Conservation (phyloP, 2,329 filamentous ascomycete species). For the Pezicula carpinea region DNA sequence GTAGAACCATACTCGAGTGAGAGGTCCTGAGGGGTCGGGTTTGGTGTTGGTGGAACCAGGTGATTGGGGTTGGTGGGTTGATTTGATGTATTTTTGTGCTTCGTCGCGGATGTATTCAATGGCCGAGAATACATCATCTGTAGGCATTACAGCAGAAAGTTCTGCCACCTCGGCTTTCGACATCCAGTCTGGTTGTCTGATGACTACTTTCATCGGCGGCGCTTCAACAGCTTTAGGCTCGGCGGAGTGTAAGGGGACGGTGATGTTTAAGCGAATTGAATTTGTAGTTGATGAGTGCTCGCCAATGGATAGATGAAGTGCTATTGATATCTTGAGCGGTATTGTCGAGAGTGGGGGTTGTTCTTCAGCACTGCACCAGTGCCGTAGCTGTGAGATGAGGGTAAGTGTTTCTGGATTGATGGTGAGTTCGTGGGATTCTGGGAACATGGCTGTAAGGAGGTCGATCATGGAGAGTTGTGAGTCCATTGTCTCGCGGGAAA, state of each 20-base stretch:
- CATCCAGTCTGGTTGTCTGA: constrained; percentile 48
- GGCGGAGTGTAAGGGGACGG: neutral
- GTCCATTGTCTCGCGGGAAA: constrained; percentile 36
- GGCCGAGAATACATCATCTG: constrained; percentile 38
- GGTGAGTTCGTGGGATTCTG: constrained; percentile 27
- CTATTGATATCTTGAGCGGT: neutral
- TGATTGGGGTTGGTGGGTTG: neutral
- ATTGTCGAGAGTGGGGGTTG: neutral
- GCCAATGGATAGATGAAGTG: neutral
- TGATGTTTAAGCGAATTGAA: neutral
- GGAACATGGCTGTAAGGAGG: constrained; percentile 49
- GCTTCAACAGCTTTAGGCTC: constrained; percentile 28
- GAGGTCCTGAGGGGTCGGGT: constrained; percentile 12
- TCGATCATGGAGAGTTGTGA: constrained; percentile 45
- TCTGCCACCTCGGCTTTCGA: constrained; percentile 40
- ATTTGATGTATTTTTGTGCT: constrained; percentile 27
- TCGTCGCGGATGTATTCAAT: constrained; percentile 40
- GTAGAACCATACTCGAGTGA: constrained; percentile 57
- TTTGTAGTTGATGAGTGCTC: too few relatives aligned
- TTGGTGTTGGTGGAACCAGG: constrained; percentile 5
- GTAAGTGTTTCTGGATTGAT: constrained; percentile 18
- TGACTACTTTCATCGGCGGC: constrained; percentile 35
- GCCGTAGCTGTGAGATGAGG: neutral
- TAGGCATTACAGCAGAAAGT: constrained; percentile 36
- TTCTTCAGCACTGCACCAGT: neutral